phyloP scores from a whole-genome alignment of 148 eudicot species.

The Cornus kousa region DNA sequence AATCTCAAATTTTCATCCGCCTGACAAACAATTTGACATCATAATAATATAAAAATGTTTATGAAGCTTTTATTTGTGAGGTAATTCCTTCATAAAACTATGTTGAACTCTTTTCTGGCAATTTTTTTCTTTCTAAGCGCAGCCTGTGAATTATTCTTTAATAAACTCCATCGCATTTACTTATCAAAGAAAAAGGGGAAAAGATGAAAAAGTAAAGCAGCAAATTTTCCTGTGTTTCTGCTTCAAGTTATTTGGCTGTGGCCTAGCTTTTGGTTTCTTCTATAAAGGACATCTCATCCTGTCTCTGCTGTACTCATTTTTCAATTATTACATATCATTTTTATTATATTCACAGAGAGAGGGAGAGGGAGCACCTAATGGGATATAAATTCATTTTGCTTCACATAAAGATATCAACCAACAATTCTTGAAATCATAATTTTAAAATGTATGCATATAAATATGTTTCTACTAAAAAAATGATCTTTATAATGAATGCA shows the following conservation, averaged over 20 bases:
- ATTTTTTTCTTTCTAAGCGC: not conserved
- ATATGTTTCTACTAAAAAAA: too few species aligned
- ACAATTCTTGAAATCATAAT: not conserved
- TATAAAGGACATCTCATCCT: not conserved
- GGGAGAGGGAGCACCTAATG: too few species aligned
- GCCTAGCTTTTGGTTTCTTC: not conserved
- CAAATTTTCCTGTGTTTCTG: not conserved
- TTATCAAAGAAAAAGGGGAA: not conserved
- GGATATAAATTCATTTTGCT: too few species aligned
- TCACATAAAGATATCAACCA: not conserved
- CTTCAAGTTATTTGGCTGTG: not conserved
- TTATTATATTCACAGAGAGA: too few species aligned
- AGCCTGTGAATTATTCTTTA: not conserved
- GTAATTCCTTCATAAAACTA: not conserved
- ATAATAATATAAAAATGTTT: not conserved
- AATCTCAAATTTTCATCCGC: constrained; percentile 99
- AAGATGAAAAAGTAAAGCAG: not conserved
- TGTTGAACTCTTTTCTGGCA: not conserved
- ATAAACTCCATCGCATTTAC: not conserved
- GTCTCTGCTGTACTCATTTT: not conserved
- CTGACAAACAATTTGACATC: constrained; percentile 35
- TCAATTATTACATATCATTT: not conserved
- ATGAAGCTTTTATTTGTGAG: not conserved
- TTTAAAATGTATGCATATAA: too few species aligned
- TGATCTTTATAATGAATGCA: not conserved